Conservation (phyloP, 768 basidiomycete genomes). For the Tubosaeta sp. region DNA sequence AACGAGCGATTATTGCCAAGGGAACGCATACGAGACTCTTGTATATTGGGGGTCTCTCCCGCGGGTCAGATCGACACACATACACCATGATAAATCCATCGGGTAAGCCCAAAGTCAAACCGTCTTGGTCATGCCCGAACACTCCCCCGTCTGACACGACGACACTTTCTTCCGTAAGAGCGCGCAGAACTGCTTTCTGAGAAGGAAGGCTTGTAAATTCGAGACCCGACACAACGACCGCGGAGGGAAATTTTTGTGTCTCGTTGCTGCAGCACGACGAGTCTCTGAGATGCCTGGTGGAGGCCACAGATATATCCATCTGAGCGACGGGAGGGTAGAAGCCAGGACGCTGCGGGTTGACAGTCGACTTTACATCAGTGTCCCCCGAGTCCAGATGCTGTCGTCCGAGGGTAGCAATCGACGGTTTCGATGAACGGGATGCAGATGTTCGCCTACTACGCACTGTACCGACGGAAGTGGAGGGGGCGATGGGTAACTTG, state of each 20-base stretch:
- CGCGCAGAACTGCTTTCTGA: constrained; percentile 54
- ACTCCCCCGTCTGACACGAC: constrained; percentile 31
- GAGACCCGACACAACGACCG: constrained; percentile 67
- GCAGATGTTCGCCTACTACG: constrained; percentile 25
- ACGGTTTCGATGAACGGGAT: constrained; percentile 19
- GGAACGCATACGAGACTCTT: constrained; percentile 54
- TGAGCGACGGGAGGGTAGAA: constrained; percentile 7
- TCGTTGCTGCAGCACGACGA: constrained; percentile 16
- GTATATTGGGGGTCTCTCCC: constrained; percentile 63
- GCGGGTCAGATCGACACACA: constrained; percentile 60
- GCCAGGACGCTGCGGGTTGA: constrained; percentile 6
- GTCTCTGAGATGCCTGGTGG: constrained; percentile 9
- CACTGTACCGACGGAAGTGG: constrained; percentile 18
- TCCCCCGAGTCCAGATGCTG: constrained; percentile 15
- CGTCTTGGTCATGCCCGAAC: constrained; percentile 24
- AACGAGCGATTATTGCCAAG: neutral
- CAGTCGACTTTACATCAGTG: constrained; percentile 1
- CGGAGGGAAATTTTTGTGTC: constrained; percentile 44
- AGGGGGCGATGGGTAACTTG: constrained; percentile 14
- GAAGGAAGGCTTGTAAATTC: constrained; percentile 52
- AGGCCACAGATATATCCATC: constrained; percentile 17
- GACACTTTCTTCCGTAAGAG: constrained; percentile 49
- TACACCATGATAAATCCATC: constrained; percentile 69
- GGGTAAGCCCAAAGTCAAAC: constrained; percentile 38
- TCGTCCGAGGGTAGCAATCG: constrained; percentile 11